Evolutionary conservation across 2,329 filamentous ascomycete species (phyloP).

Genomic region (Talaromyces pinophilus): DNA sequence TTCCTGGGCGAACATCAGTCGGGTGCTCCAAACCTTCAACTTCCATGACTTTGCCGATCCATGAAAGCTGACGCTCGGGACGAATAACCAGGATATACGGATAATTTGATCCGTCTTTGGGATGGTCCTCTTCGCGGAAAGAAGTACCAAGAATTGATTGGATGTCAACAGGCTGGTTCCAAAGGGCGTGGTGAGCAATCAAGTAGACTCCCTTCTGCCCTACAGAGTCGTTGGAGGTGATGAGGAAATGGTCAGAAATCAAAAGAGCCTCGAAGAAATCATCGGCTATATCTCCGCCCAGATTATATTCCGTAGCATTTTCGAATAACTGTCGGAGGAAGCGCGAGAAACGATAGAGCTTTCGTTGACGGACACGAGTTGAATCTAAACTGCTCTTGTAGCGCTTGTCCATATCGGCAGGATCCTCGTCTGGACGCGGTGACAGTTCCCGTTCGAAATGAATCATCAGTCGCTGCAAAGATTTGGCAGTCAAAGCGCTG

Average conservation of each 20-base stretch:
- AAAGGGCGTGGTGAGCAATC: constrained; percentile 78
- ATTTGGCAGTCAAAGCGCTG: constrained; percentile 85
- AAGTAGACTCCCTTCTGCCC: constrained; percentile 78
- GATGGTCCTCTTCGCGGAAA: constrained; percentile 67
- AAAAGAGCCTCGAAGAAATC: constrained; percentile 80
- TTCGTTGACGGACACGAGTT: constrained; percentile 91
- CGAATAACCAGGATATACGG: constrained; percentile 84
- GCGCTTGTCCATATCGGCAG: constrained; percentile 88
- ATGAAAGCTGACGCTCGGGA: constrained; percentile 74
- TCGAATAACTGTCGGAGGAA: constrained; percentile 92
- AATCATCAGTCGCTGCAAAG: constrained; percentile 79
- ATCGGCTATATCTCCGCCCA: constrained; percentile 68
- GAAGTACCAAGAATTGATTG: constrained; percentile 81
- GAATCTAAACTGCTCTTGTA: constrained; percentile 96
- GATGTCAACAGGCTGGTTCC: constrained; percentile 75
- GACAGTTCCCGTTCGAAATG: constrained; percentile 93
- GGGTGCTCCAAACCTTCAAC: constrained; percentile 74
- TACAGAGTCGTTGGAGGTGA: constrained; percentile 66
- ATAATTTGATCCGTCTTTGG: constrained; percentile 70
- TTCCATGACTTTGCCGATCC: constrained; percentile 76
- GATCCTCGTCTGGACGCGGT: constrained; percentile 77
- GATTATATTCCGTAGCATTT: constrained; percentile 92
- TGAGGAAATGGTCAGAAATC: constrained; percentile 81
- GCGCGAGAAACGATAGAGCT: constrained; percentile 91
- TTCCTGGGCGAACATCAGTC: constrained; percentile 81